Evolutionary conservation across 2,329 filamentous ascomycete species (phyloP), one percentile per base, ranked within the genome.

Genomic region (Fusarium falciforme): DNA sequence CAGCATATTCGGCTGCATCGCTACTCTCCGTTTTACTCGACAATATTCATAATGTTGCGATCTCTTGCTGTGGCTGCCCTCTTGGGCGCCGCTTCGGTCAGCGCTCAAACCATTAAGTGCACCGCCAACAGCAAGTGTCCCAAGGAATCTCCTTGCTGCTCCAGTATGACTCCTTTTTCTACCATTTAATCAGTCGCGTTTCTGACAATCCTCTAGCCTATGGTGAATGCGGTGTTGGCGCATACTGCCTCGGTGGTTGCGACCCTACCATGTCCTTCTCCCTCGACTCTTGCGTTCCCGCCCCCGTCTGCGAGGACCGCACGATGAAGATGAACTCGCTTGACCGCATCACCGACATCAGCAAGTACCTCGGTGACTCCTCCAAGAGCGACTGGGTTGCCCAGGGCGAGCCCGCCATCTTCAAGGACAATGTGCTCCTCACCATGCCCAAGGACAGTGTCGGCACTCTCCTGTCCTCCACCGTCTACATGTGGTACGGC

Each of bases 401-500:
- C 62, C 94, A 94, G 81, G 96, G 96, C 74, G 89, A 90, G 78
- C 92, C 94, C 16, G 87, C 93, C 47, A 79, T 86, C 35, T 92
- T 92, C 83, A 85, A 93, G 67, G 89, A 91, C 80, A 90, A 91
- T 72, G 86, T 96, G 3, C 87, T 98, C 61, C 87, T 99, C 80
- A 98, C 96, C 75, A 98, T 99, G 96, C 91, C 94, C 47, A 89
- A 92, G 73, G 89, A 93, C 77, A 95, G 93, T 36, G 93, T 94
- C 44, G 96, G 96, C 64, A 98, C 96, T 11, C 90, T 99, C 54
- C 85, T 99, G 64, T 93, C 95, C 73, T 88, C 90, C 9, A 96
- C 94, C 67, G 88, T 91, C 75, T 98, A 98, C 84, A 92, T 99
- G 84, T 98, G 96, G 96, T 99, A 98, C 83, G 96, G 96, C 80